Conservation (phyloP, 1,139 yeast genomes). For the Geotrichum australiense region DNA sequence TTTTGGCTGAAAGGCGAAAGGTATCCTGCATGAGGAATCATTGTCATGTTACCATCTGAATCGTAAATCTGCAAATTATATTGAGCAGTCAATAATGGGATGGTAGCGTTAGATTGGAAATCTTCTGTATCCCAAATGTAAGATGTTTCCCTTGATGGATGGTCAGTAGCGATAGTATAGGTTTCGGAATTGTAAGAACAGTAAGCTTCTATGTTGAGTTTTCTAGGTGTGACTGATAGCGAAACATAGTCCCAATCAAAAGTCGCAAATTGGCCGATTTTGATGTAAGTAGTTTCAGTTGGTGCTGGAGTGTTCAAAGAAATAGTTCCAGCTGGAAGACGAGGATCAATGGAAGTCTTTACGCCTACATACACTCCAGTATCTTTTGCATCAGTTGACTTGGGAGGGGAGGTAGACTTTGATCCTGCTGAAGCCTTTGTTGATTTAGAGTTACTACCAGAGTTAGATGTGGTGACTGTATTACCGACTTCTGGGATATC, state of each 20-base stretch:
- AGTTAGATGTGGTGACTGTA: constrained; percentile 4
- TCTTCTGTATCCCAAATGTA: constrained; percentile 37
- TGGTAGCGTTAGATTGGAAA: constrained; percentile 27
- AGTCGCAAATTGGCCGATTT: constrained; percentile 37
- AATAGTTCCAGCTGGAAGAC: constrained; percentile 35
- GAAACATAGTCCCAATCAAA: constrained; percentile 38
- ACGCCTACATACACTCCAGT: constrained; percentile 14
- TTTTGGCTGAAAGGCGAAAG: constrained; percentile 28
- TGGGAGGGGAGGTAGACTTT: constrained; percentile 15
- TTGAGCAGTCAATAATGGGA: constrained; percentile 33
- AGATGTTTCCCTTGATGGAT: constrained; percentile 29
- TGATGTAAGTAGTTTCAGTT: constrained; percentile 34
- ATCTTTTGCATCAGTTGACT: constrained; percentile 10
- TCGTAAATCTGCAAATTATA: constrained; percentile 36
- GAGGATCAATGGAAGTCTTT: constrained; percentile 30
- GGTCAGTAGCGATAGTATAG: constrained; percentile 34
- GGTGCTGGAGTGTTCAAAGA: constrained; percentile 33
- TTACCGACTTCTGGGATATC: constrained; percentile 14
- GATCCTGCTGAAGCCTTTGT: constrained; percentile 6
- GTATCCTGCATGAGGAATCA: constrained; percentile 32
- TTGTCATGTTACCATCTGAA: constrained; percentile 27
- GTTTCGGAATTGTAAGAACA: constrained; percentile 36
- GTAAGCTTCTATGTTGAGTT: constrained; percentile 35
- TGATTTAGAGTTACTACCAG: constrained; percentile 5
- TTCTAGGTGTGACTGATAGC: constrained; percentile 33